These are phyloP conservation scores for Orbilia blumenaviensis DNA, from an alignment of 2,329 filamentous ascomycete species.

Conservation along the genomic window DNA sequence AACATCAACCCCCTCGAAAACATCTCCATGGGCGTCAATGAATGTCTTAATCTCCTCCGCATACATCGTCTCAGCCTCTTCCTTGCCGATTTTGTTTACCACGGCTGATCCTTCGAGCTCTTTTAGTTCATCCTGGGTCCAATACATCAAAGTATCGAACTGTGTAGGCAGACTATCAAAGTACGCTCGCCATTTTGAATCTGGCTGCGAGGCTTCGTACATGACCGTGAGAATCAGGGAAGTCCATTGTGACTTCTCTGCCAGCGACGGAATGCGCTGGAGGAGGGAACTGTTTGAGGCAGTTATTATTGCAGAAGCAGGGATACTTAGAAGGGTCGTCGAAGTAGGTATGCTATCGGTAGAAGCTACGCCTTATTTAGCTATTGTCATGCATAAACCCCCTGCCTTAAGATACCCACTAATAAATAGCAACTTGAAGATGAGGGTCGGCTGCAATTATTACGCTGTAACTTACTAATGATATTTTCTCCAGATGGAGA, in stretches of 20 bases:
- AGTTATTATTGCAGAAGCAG: conserved; percentile 14
- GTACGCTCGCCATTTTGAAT: conserved; percentile 79
- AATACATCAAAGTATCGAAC: conserved; percentile 93
- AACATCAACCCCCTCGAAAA: conserved; percentile 64
- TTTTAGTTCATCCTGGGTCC: conserved; percentile 74
- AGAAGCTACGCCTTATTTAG: conserved; percentile 3
- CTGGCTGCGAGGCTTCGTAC: conserved; percentile 71
- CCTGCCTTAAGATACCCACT: too few relatives aligned
- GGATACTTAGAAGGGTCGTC: conserved; percentile 25
- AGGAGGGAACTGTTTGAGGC: conserved; percentile 15
- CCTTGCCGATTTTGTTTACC: conserved; percentile 77
- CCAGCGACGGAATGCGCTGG: conserved; percentile 3
- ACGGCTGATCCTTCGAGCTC: conserved; percentile 81
- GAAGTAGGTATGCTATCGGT: conserved; percentile 2
- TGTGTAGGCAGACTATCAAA: conserved; percentile 74
- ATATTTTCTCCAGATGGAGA: conserved; percentile 1
- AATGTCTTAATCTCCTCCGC: conserved; percentile 66
- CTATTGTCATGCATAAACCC: too few relatives aligned
- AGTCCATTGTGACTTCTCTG: conserved; percentile 34
- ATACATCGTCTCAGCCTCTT: conserved; percentile 69
- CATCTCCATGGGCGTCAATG: conserved; percentile 61
- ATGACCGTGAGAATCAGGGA: conserved; percentile 80
- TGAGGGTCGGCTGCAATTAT: not conserved
- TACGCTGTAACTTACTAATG: conserved; percentile 7
- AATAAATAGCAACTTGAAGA: too few relatives aligned